A percentile compares a stretch with the other conserved stretches of the same genome.
phyloP scores from a whole-genome alignment of 1,139 yeast species.

The Zygosaccharomyces sapae region DNA sequence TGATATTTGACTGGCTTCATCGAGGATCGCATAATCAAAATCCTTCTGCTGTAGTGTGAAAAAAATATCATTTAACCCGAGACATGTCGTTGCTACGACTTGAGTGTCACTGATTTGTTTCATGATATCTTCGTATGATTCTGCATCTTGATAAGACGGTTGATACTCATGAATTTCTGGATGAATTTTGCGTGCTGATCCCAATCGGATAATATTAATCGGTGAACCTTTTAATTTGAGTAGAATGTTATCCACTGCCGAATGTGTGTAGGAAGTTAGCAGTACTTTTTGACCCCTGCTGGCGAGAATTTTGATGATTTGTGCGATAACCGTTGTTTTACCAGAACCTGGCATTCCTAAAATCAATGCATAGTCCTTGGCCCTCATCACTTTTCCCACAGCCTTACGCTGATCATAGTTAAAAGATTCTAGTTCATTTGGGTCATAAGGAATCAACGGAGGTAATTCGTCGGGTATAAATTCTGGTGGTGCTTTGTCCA shows the following conservation, averaged over 20 bases:
- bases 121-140: slow-evolving; percentile 45
- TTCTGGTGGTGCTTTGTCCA: slow-evolving; percentile 53
- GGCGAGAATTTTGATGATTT: slow-evolving; percentile 60
- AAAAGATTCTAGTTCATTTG: slow-evolving; percentile 32
- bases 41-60: slow-evolving; percentile 42
- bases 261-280: slow-evolving; percentile 84
- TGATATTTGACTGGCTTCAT: slow-evolving; percentile 94
- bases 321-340: slow-evolving; percentile 86
- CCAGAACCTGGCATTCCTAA: slow-evolving; percentile 99
- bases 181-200: slow-evolving; percentile 55
- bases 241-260: slow-evolving; percentile 91
- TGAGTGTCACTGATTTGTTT: slow-evolving; percentile 51
- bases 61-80: slow-evolving; percentile 68
- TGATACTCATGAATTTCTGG: slow-evolving; percentile 54
- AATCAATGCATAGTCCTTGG: slow-evolving; percentile 73
- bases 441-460: slow-evolving; percentile 31
- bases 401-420: slow-evolving; percentile 73
- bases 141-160: slow-evolving; percentile 42
- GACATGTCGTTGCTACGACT: slow-evolving; percentile 85
- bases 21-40: slow-evolving; percentile 91
- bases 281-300: slow-evolving; percentile 61
- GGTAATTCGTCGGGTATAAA: slow-evolving; percentile 31
- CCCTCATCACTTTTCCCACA: slow-evolving; percentile 55
- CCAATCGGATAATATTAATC: slow-evolving; percentile 56
- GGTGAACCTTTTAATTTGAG: slow-evolving; percentile 57